phyloP scores from a whole-genome alignment of 495 filamentous ascomycete species.

The Penicillium alfredii region DNA sequence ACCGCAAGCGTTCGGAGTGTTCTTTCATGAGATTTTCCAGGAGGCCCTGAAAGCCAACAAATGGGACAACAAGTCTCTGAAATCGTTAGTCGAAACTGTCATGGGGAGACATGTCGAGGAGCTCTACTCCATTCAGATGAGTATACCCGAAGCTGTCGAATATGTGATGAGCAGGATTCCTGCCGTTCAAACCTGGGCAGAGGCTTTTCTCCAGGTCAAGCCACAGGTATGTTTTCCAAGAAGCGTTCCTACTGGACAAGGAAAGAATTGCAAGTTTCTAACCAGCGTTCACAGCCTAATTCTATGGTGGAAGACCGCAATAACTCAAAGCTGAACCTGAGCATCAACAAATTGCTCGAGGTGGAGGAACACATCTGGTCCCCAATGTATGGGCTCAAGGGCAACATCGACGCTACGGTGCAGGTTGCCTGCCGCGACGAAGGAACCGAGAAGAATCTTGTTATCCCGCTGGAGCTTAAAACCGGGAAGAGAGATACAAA shows the following conservation, averaged over 20 bases:
- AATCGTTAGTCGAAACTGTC: slow-evolving; percentile 55
- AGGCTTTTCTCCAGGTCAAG: slow-evolving; percentile 63
- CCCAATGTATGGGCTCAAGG: slow-evolving; percentile 92
- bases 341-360: slow-evolving; percentile 87
- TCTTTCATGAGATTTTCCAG: slow-evolving; percentile 93
- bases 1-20: slow-evolving; percentile 78
- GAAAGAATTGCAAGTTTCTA: not conserved
- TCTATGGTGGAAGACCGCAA: slow-evolving; percentile 76
- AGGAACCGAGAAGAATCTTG: slow-evolving; percentile 56
- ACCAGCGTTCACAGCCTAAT: slow-evolving; percentile 43
- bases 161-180: slow-evolving; percentile 74
- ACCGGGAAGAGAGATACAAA: slow-evolving; percentile 76
- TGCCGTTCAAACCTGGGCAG: slow-evolving; percentile 76
- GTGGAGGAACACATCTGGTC: slow-evolving; percentile 98
- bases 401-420: slow-evolving; percentile 97
- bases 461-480: slow-evolving; percentile 91
- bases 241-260: too few species aligned
- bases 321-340: slow-evolving; percentile 65
- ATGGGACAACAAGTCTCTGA: slow-evolving; percentile 68
- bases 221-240: slow-evolving; percentile 54
- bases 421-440: slow-evolving; percentile 76
- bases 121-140: slow-evolving; percentile 75
- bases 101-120: slow-evolving; percentile 72
- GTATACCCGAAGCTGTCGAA: slow-evolving; percentile 60
- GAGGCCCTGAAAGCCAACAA: slow-evolving; percentile 76